phyloP scores from a whole-genome alignment of 2,329 filamentous ascomycete genomes.

The Colletotrichum lindemuthianum region DNA sequence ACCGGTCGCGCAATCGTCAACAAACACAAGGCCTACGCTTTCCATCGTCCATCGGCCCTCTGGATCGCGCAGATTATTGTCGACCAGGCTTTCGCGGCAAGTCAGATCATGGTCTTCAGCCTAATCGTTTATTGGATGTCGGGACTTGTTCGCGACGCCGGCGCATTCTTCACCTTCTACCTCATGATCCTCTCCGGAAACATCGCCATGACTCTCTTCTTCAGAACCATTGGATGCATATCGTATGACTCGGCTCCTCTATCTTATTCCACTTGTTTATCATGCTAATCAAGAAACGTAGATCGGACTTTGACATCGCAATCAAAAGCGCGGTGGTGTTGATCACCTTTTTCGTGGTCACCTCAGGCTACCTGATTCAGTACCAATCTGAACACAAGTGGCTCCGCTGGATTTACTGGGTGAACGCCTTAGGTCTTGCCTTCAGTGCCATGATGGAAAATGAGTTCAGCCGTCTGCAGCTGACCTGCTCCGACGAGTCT shows the following conservation, averaged over 20 bases:
- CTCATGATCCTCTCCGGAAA: slow-evolving; percentile 76
- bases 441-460: slow-evolving; percentile 88
- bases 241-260: neutral
- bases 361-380: slow-evolving; percentile 85
- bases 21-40: slow-evolving; percentile 85
- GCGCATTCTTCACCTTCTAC: slow-evolving; percentile 82
- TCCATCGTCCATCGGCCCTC: slow-evolving; percentile 82
- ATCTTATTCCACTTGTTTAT: neutral
- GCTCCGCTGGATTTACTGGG: slow-evolving; percentile 83
- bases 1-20: slow-evolving; percentile 80
- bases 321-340: slow-evolving; percentile 83
- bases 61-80: slow-evolving; percentile 87
- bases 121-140: slow-evolving; percentile 86
- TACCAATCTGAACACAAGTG: slow-evolving; percentile 79
- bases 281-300: neutral
- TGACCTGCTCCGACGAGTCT: slow-evolving; percentile 75
- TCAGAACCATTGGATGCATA: slow-evolving; percentile 77
- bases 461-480: slow-evolving; percentile 76
- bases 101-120: slow-evolving; percentile 76
- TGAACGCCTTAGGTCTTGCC: slow-evolving; percentile 78
- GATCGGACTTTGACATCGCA: slow-evolving; percentile 79
- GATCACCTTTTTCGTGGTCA: slow-evolving; percentile 84
- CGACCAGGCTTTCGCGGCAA: slow-evolving; percentile 77
- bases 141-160: slow-evolving; percentile 73
- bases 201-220: slow-evolving; percentile 80